Percentiles rank a stretch among this genome's conserved stretches.
Evolutionary conservation across 345 rosid genomes (phyloP).

Genomic region (Raphanus raphanistrum): DNA sequence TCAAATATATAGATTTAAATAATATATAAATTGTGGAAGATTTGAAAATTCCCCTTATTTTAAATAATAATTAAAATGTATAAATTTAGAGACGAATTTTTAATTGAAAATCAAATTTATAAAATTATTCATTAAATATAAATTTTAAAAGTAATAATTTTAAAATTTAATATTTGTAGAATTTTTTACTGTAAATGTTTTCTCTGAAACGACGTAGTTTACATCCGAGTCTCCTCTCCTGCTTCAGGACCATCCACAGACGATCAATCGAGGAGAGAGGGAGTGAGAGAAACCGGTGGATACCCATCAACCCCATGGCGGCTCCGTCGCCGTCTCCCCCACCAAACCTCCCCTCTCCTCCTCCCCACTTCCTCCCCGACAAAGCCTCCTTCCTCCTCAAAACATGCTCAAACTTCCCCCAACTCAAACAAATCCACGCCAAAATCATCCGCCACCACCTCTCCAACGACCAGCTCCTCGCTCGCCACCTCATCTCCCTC

Average conservation of each 20-base stretch:
- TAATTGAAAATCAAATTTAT: too few relatives aligned
- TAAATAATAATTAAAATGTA: too few relatives aligned
- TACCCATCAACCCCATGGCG: constrained; percentile 32
- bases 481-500: constrained; percentile 53
- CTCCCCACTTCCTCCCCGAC: constrained; percentile 39
- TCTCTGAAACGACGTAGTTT: neutral
- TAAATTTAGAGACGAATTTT: too few relatives aligned
- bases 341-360: constrained; percentile 26
- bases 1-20: too few relatives aligned
- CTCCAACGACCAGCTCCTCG: constrained; percentile 51
- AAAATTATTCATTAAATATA: too few relatives aligned
- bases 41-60: too few relatives aligned
- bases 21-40: too few relatives aligned
- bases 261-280: constrained; percentile 10
- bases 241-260: constrained; percentile 30
- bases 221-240: neutral
- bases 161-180: neutral
- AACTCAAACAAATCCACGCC: constrained; percentile 60
- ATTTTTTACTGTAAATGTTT: neutral
- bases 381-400: constrained; percentile 49
- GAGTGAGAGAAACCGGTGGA: neutral
- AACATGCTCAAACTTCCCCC: constrained; percentile 50
- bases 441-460: constrained; percentile 53
- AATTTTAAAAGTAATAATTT: too few relatives aligned
- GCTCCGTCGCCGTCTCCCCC: constrained; percentile 33